These are phyloP conservation scores for Huntiella savannae DNA, from an alignment of 2,329 filamentous ascomycete species.

Conservation along the genomic window DNA sequence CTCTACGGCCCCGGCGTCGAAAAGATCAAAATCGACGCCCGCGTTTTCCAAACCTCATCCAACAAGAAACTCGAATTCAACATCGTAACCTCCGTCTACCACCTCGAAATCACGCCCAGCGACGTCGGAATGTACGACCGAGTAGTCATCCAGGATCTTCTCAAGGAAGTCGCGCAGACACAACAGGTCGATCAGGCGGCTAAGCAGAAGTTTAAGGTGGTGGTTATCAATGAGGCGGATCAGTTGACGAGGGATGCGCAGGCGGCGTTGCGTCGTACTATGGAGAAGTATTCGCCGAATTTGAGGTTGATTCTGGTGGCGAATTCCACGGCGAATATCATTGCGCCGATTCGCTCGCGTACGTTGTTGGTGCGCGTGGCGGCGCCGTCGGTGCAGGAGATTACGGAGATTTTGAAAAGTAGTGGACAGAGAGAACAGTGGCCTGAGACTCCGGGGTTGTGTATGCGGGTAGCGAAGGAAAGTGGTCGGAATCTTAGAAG, in stretches of 20 bases:
- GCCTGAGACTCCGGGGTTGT: slow-evolving; percentile 54
- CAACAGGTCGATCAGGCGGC: slow-evolving; percentile 93
- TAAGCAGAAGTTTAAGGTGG: slow-evolving; percentile 88
- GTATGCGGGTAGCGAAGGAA: slow-evolving; percentile 71
- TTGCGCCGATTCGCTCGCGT: slow-evolving; percentile 87
- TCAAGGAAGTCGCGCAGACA: slow-evolving; percentile 96
- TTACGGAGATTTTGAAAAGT: slow-evolving; percentile 53
- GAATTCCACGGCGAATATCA: slow-evolving; percentile 95
- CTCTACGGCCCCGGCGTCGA: slow-evolving; percentile 93
- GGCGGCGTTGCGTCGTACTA: slow-evolving; percentile 80
- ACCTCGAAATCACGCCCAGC: slow-evolving; percentile 93
- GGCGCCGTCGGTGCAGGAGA: slow-evolving; percentile 70
- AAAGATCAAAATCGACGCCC: slow-evolving; percentile 97
- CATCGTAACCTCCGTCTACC: slow-evolving; percentile 91
- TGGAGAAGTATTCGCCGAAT: slow-evolving; percentile 99
- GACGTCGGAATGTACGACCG: slow-evolving; percentile 94
- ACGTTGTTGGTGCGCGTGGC: slow-evolving; percentile 83
- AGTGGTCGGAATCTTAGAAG: slow-evolving; percentile 79
- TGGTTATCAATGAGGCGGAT: slow-evolving; percentile 97
- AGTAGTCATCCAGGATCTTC: slow-evolving; percentile 82
- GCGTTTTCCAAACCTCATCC: slow-evolving; percentile 84
- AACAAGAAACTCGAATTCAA: slow-evolving; percentile 99
- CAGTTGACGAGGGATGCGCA: slow-evolving; percentile 87
- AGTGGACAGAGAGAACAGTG: slow-evolving; percentile 66
- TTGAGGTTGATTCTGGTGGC: slow-evolving; percentile 77